Base-by-base conservation (phyloP, 768 basidiomycete genomes). In the Lentinula edodes region DNA sequence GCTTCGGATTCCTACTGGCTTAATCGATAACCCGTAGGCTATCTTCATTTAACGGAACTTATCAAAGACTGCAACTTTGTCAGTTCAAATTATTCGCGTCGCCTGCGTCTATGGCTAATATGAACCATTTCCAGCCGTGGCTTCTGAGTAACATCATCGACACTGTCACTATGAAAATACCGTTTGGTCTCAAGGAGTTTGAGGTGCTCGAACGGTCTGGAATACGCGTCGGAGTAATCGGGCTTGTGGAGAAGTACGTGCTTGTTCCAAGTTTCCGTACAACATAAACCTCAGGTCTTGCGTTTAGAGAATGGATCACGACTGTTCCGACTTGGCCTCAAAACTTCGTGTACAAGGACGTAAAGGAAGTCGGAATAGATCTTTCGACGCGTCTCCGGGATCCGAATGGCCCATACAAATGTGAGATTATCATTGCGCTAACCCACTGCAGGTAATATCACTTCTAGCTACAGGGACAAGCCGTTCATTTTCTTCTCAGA, bases 261-360 rank as follows among this genome's bases (percentile, higher is more conserved):
- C 42, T 23, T 54, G 20, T 20, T 18, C 41, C 13, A n/a, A 15
- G 28, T 12, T 35, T 12, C 35, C 28, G 35, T 45, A 34, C 39
- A 23, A 34, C 52, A 50, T 54, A 23, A 42, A 39, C 48, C 38
- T 39, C n/a, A 52, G 50, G 35, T 51, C 28, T 18, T 23, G 54
- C 28, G 46, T 35, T 16, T 56, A 95, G 93, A 70, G 90, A 91
- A 67, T 96, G 94, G 94, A 93, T 96, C 56, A 80, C 79, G 28
- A 95, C 94, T 0, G 85, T 97, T 8, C 76, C 92, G 0, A 86
- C 92, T 7, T 97, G 94, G 93, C 94, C 94, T 1, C 56, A 83
- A 0, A 84, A 83, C 59, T 97, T 95, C 72, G 73, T 83, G 63
- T 91, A 90, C 72, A 82, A 75, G 60, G 83, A 89, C 53, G 93